phyloP scores from a whole-genome alignment of 1,139 yeast genomes.

The Kodamaea derodonti region DNA sequence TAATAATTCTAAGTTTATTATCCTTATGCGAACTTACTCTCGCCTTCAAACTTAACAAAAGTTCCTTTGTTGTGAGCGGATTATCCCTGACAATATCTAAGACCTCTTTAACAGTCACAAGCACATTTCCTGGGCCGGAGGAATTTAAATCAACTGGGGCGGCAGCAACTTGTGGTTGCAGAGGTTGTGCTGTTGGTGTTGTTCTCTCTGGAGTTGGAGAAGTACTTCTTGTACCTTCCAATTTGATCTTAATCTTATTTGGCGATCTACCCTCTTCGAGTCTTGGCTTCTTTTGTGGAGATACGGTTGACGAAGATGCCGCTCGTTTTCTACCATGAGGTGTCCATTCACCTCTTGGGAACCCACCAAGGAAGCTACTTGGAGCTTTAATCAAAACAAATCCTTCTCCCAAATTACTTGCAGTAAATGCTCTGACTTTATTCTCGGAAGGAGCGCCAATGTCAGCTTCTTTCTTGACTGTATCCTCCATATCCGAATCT shows the following conservation, averaged over 20 bases:
- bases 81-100: conserved; percentile 58
- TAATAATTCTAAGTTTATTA: conserved; percentile 64
- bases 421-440: conserved; percentile 29
- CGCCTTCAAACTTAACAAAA: conserved; percentile 56
- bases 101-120: conserved; percentile 70
- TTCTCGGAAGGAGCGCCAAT: conserved; percentile 12
- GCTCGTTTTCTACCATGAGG: conserved; percentile 53
- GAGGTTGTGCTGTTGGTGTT: not conserved
- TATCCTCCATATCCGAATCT: conserved; percentile 29
- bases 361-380: conserved; percentile 53
- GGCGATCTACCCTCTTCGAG: conserved; percentile 20
- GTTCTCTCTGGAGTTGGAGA: conserved; percentile 14
- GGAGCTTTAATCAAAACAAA: conserved; percentile 66
- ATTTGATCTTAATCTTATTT: conserved; percentile 11
- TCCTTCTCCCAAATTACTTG: conserved; percentile 57
- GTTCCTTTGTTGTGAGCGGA: conserved; percentile 63
- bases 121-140: conserved; percentile 39
- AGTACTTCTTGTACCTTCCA: conserved; percentile 15
- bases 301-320: conserved; percentile 13
- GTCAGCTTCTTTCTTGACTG: conserved; percentile 43
- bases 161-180: conserved; percentile 2
- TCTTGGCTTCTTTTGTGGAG: conserved; percentile 42
- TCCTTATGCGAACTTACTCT: conserved; percentile 68
- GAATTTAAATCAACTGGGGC: conserved; percentile 27
- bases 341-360: conserved; percentile 84